Evolutionary conservation across 768 basidiomycete species (phyloP), one percentile per base, ranked within the genome.

Genomic region (Mrakia gelida): DNA sequence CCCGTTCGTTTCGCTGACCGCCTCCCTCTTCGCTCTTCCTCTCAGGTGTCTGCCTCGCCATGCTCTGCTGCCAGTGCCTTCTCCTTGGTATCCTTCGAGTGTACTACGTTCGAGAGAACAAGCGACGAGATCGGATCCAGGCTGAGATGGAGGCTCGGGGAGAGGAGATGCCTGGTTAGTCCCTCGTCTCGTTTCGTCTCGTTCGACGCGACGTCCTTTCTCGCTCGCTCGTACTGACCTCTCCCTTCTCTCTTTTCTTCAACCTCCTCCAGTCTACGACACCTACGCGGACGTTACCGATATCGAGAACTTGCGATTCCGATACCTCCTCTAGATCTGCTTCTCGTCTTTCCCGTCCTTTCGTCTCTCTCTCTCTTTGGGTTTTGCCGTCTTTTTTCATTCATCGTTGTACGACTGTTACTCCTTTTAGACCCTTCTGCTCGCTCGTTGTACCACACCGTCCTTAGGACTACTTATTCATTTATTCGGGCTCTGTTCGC

Each of bases 1-100:
- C 65, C 26, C 32, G 2, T 15, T 15, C 38, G 3, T 34, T 67
- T 67, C 65, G 9, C 21, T 21, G 28, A 78, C 79, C 71, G 72
- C 73, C 52, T 80, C 2, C n/a, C 32, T 18, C 63, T 81, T 26
- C 49, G 38, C 38, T 80, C 68, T 71, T 67, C 26, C n/a, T 61
- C 30, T 5, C n/a, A 5, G 38, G 15, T 41, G 67, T 23, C 71
- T 70, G 67, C 34, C 67, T 70, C 67, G 34, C 34, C 67, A 70
- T 70, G 67, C 67, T 70, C 41, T 34, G 34, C 26, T 41, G n/a
- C 21, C 67, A 70, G 23, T 70, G 67, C 23, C 34, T 70, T 18
- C 34, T 38, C 67, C 67, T 70, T 11, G 67, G 67, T 6, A 43
- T 49, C 34, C 52, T 18, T 41, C 73, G 76, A 21, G 8, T 70